Conservation (phyloP, 1,284 basidiomycete species). For the Kalmanozyma brasiliensis region DNA sequence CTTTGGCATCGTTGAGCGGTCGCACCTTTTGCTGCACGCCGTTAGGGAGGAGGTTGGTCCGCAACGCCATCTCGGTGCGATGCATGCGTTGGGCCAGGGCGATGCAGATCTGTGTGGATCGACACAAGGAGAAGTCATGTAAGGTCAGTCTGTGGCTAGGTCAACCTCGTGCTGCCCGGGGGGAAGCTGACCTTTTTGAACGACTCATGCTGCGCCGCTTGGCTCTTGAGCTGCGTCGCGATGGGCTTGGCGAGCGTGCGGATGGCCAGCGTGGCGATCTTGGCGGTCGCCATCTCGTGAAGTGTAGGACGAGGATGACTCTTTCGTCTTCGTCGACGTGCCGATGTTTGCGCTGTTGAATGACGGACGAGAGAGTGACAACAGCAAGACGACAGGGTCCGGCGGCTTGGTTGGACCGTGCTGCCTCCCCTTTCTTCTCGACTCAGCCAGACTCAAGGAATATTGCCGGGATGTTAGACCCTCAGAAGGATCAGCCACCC, state of each 20-base stretch:
- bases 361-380: not conserved
- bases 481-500: not conserved
- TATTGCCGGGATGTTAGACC: too few species aligned
- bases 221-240: constrained; percentile 63
- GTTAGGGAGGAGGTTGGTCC: constrained; percentile 56
- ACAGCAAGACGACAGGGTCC: not conserved
- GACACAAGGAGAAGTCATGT: not conserved
- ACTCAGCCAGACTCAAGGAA: not conserved
- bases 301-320: not conserved
- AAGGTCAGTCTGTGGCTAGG: not conserved
- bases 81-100: constrained; percentile 61
- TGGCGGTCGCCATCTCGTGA: constrained; percentile 59
- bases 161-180: not conserved
- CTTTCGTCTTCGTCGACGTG: too few species aligned
- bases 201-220: constrained; percentile 61
- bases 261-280: constrained; percentile 63
- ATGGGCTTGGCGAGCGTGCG: constrained; percentile 66
- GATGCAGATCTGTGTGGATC: constrained; percentile 55
- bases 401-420: too few species aligned
- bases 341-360: too few species aligned
- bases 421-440: too few species aligned
- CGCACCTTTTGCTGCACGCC: constrained; percentile 57
- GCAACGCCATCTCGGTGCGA: constrained; percentile 60
- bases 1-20: constrained; percentile 66
- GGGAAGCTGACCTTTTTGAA: constrained; percentile 50